These are phyloP conservation scores for Magnaporthales sp. DNA, from an alignment of 2,329 filamentous ascomycete genomes.

Conservation along the genomic window DNA sequence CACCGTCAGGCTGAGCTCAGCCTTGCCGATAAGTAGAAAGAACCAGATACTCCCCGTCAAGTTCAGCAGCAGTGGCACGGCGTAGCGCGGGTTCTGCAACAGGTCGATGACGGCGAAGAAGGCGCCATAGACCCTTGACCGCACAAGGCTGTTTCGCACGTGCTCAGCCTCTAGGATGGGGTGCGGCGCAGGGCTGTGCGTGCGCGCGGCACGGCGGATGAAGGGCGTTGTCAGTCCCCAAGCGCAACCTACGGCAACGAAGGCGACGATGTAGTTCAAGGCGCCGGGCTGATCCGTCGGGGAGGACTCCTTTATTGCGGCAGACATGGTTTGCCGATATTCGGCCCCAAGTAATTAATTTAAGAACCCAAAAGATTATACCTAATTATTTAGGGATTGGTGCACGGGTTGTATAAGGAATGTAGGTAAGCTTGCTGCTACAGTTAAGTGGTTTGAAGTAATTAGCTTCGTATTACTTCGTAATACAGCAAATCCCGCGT, in stretches of 20 bases:
- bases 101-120: constrained; percentile 73
- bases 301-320: constrained; percentile 2
- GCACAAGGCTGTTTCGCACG: constrained; percentile 50
- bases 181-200: constrained; percentile 58
- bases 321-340: background rate
- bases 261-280: constrained; percentile 80
- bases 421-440: no score
- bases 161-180: constrained; percentile 41
- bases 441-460: no score
- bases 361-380: no score
- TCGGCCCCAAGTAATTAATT: no score
- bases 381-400: no score
- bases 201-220: constrained; percentile 75
- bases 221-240: constrained; percentile 93
- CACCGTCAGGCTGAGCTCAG: constrained; percentile 86
- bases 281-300: constrained; percentile 34
- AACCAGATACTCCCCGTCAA: constrained; percentile 95
- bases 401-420: no score
- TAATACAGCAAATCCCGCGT: no score
- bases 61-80: constrained; percentile 76
- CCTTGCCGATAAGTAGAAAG: constrained; percentile 85
- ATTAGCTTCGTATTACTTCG: no score
- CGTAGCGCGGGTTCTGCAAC: constrained; percentile 73
- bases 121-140: constrained; percentile 51
- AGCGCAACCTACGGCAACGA: constrained; percentile 81